Evolutionary conservation across 1,139 yeast genomes (phyloP), one percentile per base, ranked within the genome.

Genomic region (Taphrina populina): DNA sequence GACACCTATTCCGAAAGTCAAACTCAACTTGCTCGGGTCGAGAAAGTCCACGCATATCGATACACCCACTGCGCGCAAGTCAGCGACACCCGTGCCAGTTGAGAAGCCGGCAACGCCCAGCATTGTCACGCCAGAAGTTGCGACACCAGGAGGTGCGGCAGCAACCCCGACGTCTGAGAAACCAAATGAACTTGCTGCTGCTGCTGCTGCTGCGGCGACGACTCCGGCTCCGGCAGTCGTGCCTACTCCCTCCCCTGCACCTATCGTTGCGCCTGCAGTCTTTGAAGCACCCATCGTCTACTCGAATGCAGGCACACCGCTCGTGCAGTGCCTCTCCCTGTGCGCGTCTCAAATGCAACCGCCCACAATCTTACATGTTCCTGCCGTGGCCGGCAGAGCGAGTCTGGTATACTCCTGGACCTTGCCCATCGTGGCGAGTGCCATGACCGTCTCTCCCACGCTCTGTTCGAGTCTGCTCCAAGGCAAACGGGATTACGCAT

Each of bases 341-440:
- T 43, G 47, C 17, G 47, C 47, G 7, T 17, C 47, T 2, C 47
- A 43, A 29, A 43, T 43, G 10, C 47, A 29, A 19, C 37, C 47
- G 4, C 46, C 54, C 10, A 39, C 29, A 23, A 40, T 37, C 10
- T 39, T 49, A 6, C 33, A 40, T 13, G 20, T 49, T 13, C 40
- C 54, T 8, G 43, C 45, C 11, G 35, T 37, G 17, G 24, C 24
- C 1, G 46, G 46, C 3, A 37, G 37, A 13, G 39, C 54, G 21
- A 49, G 44, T 10, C 33, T 29, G 4, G 11, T 39, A n/a, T 49
- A 29, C n/a, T 29, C 40, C 21, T 49, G 54, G 54, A 49, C 54
- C n/a, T 11, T 39, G 40, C 54, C 54, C n/a, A 49, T 49, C 36
- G 26, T 46, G 6, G 45, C 46, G 11, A 49, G 43, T 34, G 30